These are phyloP conservation scores for Echites panduratus DNA, from an alignment of 257 asterid species.

Conservation along the genomic window DNA sequence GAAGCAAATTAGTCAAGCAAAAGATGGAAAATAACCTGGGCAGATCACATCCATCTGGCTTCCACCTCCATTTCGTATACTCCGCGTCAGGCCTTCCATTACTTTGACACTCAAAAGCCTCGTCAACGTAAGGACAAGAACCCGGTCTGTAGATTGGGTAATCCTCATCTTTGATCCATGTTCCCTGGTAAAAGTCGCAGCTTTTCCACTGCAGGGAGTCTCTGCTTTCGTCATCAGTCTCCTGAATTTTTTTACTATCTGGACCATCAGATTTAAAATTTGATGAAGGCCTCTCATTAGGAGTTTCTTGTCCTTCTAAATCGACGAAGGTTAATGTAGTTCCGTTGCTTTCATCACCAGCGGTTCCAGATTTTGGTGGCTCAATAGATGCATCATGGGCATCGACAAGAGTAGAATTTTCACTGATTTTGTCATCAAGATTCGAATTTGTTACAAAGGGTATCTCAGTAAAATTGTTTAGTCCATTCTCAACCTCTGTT, in stretches of 20 bases:
- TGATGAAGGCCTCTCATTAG: slow-evolving; percentile 16
- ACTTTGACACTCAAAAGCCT: slow-evolving; percentile 72
- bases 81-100: slow-evolving; percentile 85
- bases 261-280: slow-evolving; percentile 12
- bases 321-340: slow-evolving; percentile 6
- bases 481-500: neutral
- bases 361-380: slow-evolving; percentile 20
- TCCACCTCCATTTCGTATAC: slow-evolving; percentile 87
- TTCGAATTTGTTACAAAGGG: slow-evolving; percentile 11
- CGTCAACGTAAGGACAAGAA: slow-evolving; percentile 88
- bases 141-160: slow-evolving; percentile 69
- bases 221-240: neutral
- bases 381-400: neutral
- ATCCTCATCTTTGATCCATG: slow-evolving; percentile 76
- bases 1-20: neutral
- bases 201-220: slow-evolving; percentile 20
- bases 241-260: slow-evolving; percentile 20
- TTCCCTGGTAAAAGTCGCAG: slow-evolving; percentile 70
- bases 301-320: slow-evolving; percentile 10
- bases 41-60: slow-evolving; percentile 78
- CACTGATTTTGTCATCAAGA: slow-evolving; percentile 8
- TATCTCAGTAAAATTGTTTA: neutral
- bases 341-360: slow-evolving; percentile 10
- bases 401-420: neutral
- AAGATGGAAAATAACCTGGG: slow-evolving; percentile 53